Percentiles rank a stretch among this genome's conserved stretches.
phyloP scores from a whole-genome alignment of 768 basidiomycete species.

The Phylloporus arenicola region DNA sequence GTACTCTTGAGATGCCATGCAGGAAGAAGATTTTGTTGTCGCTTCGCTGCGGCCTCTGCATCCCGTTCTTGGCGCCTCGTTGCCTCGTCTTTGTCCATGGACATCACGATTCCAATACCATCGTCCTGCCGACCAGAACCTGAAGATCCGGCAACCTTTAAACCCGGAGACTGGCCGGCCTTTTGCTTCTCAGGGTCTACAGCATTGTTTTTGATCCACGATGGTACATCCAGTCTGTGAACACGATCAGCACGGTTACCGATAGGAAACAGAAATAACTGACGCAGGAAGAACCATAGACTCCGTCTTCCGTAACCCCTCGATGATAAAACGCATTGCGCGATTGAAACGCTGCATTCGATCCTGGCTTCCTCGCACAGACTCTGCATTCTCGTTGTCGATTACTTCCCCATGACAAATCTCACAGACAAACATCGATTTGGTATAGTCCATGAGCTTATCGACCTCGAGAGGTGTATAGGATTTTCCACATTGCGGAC shows the following conservation, averaged over 20 bases:
- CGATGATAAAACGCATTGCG: conserved; percentile 83
- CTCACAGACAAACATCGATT: conserved; percentile 75
- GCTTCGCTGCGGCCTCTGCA: conserved; percentile 75
- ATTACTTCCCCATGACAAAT: conserved; percentile 81
- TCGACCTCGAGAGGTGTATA: conserved; percentile 86
- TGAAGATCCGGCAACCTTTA: conserved; percentile 72
- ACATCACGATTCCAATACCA: conserved; percentile 82
- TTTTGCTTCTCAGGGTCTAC: conserved; percentile 59
- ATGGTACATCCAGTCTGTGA: conserved; percentile 71
- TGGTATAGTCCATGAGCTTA: conserved; percentile 68
- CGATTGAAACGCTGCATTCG: conserved; percentile 93
- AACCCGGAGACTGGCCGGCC: conserved; percentile 44
- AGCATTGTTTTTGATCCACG: conserved; percentile 75
- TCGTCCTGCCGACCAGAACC: conserved; percentile 57
- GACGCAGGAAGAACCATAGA: conserved; percentile 80
- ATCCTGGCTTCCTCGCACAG: conserved; percentile 80
- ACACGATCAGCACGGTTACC: conserved; percentile 1
- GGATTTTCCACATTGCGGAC: conserved; percentile 77
- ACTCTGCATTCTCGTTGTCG: conserved; percentile 89
- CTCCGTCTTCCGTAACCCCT: conserved; percentile 86
- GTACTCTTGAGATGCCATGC: conserved; percentile 96
- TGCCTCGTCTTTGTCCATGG: conserved; percentile 83
- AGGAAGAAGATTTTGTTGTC: conserved; percentile 87
- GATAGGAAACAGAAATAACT: conserved; percentile 25
- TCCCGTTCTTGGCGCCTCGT: conserved; percentile 69